A percentile compares a stretch with the other conserved stretches of the same genome.
Conservation (phyloP, 2,329 filamentous ascomycete species). For the Lomentospora prolificans region DNA sequence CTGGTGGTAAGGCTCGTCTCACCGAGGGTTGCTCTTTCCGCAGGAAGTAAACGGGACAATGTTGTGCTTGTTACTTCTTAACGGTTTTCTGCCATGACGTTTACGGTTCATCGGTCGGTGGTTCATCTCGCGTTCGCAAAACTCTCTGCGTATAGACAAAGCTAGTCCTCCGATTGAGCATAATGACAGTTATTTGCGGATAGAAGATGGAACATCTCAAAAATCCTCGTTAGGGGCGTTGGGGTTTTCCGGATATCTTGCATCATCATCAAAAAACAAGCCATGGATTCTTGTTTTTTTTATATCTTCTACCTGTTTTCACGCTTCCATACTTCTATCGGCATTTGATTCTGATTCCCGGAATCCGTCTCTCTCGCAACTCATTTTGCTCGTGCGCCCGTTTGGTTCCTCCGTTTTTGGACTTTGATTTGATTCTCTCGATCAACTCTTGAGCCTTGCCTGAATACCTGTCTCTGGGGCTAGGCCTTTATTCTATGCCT, state of each 20-base stretch:
- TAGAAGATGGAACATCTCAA: constrained; percentile 8
- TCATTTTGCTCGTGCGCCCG: neutral
- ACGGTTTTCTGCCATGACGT: neutral
- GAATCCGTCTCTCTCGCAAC: neutral
- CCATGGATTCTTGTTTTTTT: constrained; percentile 3
- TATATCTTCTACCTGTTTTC: neutral
- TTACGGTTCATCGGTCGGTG: neutral
- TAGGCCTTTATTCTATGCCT: neutral
- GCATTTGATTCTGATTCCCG: neutral
- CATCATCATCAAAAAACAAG: constrained; percentile 7
- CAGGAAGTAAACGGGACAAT: constrained; percentile 79
- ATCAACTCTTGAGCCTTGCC: neutral
- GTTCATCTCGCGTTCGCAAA: constrained; percentile 2
- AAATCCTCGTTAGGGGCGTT: constrained; percentile 6
- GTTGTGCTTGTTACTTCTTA: constrained; percentile 13
- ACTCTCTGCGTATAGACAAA: constrained; percentile 5
- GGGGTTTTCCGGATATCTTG: constrained; percentile 10
- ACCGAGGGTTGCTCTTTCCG: constrained; percentile 99
- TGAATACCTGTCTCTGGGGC: neutral
- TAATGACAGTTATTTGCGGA: constrained; percentile 7
- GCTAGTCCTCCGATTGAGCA: constrained; percentile 4
- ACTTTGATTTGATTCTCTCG: neutral
- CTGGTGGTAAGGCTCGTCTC: constrained; percentile 96
- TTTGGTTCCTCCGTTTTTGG: neutral
- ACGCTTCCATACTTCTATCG: neutral